Percentiles rank a stretch among this genome's conserved stretches.
Conservation (phyloP, 2,329 filamentous ascomycete genomes). For the Lasiodiplodia sp. region DNA sequence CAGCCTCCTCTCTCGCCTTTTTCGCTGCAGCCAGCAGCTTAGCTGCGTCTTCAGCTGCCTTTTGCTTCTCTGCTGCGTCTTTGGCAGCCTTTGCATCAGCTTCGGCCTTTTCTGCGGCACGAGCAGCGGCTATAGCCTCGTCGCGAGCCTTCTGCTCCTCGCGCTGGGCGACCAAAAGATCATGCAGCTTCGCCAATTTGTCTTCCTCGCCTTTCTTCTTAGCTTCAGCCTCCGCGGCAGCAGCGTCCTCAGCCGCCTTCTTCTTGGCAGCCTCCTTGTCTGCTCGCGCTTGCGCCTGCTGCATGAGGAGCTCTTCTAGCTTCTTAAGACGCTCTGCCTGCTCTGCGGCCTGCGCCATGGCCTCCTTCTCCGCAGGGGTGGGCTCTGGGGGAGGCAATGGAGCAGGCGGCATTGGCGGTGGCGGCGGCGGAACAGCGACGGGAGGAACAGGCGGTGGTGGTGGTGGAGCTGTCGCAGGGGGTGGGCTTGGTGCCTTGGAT, state of each 20-base stretch:
- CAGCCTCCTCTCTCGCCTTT: conserved; percentile 43
- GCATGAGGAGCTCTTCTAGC: conserved; percentile 45
- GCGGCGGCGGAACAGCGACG: conserved; percentile 33
- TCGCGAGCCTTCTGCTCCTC: conserved; percentile 50
- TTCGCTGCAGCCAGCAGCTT: conserved; percentile 41
- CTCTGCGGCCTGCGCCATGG: conserved; percentile 30
- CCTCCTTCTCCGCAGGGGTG: conserved; percentile 39
- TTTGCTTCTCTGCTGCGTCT: conserved; percentile 57
- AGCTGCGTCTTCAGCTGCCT: conserved; percentile 46
- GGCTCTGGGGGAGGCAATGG: conserved; percentile 31
- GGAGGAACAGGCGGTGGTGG: conserved; percentile 34
- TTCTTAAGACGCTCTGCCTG: conserved; percentile 44
- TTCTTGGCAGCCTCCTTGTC: conserved; percentile 47
- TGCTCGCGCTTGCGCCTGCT: conserved; percentile 45
- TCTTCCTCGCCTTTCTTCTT: conserved; percentile 47
- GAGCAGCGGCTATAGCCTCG: conserved; percentile 40
- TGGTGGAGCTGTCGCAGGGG: conserved; percentile 30
- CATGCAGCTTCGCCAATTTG: conserved; percentile 42
- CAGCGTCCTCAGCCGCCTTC: conserved; percentile 43
- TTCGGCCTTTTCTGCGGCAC: conserved; percentile 39
- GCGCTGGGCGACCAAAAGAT: conserved; percentile 52
- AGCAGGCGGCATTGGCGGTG: conserved; percentile 29
- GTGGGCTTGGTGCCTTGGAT: conserved; percentile 38
- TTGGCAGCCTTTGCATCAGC: conserved; percentile 59
- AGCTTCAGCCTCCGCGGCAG: conserved; percentile 38